Evolutionary conservation across 371 early-diverging fungal genomes (phyloP).

Genomic region (Umbelopsis sp.): DNA sequence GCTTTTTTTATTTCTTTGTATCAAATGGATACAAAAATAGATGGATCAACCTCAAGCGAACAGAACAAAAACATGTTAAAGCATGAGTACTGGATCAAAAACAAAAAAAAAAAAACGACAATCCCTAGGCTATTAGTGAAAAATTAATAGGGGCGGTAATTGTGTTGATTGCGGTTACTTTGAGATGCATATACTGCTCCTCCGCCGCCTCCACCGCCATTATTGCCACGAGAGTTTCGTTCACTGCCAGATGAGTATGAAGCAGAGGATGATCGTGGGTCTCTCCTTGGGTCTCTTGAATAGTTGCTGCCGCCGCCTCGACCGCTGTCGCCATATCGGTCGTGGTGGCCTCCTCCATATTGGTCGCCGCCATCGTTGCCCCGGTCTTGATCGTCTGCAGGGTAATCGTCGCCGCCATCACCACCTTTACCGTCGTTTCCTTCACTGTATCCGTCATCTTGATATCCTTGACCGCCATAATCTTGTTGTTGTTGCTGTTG

Average conservation of each 20-base stretch:
- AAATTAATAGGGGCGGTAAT: constrained; percentile 43
- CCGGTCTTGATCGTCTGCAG: constrained; percentile 18
- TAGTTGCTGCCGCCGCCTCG: constrained; percentile 23
- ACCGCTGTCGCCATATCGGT: constrained; percentile 1
- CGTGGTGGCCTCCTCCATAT: constrained; percentile 6
- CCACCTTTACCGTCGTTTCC: constrained; percentile 22
- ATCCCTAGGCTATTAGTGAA: not conserved
- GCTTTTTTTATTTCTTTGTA: no score
- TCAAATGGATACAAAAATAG: no score
- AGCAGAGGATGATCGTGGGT: constrained; percentile 18
- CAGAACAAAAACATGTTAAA: not conserved
- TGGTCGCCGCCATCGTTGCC: constrained; percentile 18
- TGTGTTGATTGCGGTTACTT: constrained; percentile 36
- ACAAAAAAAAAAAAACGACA: not conserved
- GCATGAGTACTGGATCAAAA: not conserved
- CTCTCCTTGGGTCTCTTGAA: constrained; percentile 21
- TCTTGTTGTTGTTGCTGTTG: constrained; percentile 21
- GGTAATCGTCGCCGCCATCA: constrained; percentile 12
- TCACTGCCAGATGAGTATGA: constrained; percentile 20
- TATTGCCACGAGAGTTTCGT: constrained; percentile 13
- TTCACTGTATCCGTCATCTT: constrained; percentile 21
- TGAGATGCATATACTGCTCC: constrained; percentile 48
- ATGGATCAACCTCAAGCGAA: no score
- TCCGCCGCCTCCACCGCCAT: constrained; percentile 30
- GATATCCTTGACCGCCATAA: constrained; percentile 9